Percentiles rank a stretch among this genome's conserved stretches.
phyloP scores from a whole-genome alignment of 768 basidiomycete species.

The Boletales sp. region DNA sequence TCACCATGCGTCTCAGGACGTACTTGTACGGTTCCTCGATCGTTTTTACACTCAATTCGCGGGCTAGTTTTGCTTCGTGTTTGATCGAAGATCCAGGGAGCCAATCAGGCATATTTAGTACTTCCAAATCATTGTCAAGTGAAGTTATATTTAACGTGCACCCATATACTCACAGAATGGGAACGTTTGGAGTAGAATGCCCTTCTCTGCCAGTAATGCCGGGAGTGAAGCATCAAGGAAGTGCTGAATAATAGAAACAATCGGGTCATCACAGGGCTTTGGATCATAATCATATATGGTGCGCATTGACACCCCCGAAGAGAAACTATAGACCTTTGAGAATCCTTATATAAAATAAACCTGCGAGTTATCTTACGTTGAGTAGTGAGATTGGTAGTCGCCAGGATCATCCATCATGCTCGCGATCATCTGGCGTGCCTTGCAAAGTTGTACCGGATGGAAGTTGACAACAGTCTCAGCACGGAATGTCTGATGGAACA shows the following conservation, averaged over 20 bases:
- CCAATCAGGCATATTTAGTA: slow-evolving; percentile 19
- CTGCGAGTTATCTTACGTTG: not conserved
- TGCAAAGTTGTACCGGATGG: slow-evolving; percentile 4
- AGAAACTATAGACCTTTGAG: not conserved
- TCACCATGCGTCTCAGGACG: not conserved
- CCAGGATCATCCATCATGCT: not conserved
- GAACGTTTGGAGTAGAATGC: not conserved
- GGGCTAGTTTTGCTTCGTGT: not conserved
- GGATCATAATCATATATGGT: slow-evolving; percentile 4
- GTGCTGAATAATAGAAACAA: slow-evolving; percentile 1
- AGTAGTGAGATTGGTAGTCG: not conserved
- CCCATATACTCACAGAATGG: slow-evolving; percentile 4
- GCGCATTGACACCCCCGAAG: slow-evolving; percentile 1
- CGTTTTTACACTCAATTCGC: not conserved
- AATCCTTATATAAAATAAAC: not conserved
- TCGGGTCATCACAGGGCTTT: slow-evolving; percentile 1
- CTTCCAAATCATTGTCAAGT: slow-evolving; percentile 1
- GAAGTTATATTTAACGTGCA: not conserved
- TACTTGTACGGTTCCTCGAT: slow-evolving; percentile 2
- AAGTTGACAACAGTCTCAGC: not conserved
- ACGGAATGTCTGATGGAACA: slow-evolving; percentile 4
- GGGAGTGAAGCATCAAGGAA: not conserved
- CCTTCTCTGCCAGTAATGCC: not conserved
- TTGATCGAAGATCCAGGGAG: slow-evolving; percentile 10
- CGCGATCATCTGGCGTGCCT: not conserved